Conservation (phyloP, 164 flowering plant species). For the Magnolia sinica region DNA sequence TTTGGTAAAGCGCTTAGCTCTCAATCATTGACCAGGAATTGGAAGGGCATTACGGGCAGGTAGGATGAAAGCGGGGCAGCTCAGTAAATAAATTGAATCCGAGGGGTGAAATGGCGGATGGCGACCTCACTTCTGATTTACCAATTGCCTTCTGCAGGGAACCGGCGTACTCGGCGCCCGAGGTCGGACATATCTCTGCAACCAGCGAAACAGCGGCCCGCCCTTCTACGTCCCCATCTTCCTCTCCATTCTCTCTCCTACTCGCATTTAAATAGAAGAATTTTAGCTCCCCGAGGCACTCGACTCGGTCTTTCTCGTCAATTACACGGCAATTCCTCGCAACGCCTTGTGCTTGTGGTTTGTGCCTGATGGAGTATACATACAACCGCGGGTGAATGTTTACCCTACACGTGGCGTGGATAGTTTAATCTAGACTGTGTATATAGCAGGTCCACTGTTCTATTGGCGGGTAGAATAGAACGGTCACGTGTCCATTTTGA, state of each 20-base stretch:
- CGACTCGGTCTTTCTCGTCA: not conserved
- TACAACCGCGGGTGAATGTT: too few species aligned
- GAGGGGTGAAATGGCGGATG: not conserved
- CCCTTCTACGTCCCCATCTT: not conserved
- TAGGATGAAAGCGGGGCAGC: not conserved
- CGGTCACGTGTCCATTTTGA: too few species aligned
- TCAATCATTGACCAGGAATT: too few species aligned
- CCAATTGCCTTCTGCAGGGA: conserved; percentile 2
- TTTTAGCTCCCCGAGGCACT: conserved; percentile 1
- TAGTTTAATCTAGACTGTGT: too few species aligned
- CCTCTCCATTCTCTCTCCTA: not conserved
- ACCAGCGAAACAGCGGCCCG: not conserved
- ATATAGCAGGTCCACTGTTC: too few species aligned
- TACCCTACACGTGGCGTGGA: too few species aligned
- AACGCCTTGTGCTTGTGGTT: too few species aligned
- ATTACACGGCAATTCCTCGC: too few species aligned
- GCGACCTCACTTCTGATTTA: not conserved
- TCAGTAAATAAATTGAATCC: not conserved
- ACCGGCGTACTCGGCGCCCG: not conserved
- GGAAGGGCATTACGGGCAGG: too few species aligned
- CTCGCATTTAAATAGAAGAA: not conserved
- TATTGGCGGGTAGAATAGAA: too few species aligned
- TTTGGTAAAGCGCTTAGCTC: too few species aligned
- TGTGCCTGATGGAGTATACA: too few species aligned
- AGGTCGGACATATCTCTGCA: not conserved